Evolutionary conservation across 352 stramenopile genomes (phyloP).

Genomic region (Phytophthora fragariae): DNA sequence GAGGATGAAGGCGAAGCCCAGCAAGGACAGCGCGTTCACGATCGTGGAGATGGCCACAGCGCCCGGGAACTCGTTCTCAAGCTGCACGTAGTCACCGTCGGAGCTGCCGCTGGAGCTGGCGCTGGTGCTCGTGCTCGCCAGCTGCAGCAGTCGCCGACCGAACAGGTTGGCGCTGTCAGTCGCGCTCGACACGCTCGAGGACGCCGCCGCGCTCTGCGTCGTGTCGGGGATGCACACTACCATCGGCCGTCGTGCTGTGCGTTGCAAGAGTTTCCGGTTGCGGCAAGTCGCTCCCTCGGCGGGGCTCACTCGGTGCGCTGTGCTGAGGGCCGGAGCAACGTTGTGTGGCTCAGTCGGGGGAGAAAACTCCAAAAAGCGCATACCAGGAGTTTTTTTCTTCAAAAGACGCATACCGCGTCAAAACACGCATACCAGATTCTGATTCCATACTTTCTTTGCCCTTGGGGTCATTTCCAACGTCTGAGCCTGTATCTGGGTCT

Average conservation of each 20-base stretch:
- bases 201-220: constrained; percentile 21
- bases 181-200: constrained; percentile 25
- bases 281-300: constrained; percentile 10
- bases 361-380: too few species aligned
- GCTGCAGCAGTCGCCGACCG: constrained; percentile 33
- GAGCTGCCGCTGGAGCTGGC: background rate
- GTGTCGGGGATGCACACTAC: constrained; percentile 37
- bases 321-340: constrained; percentile 4
- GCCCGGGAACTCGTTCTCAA: constrained; percentile 66
- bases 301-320: background rate
- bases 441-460: too few species aligned
- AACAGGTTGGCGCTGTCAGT: constrained; percentile 45
- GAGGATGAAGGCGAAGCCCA: constrained; percentile 84
- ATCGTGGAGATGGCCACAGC: constrained; percentile 63
- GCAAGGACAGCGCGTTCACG: constrained; percentile 70
- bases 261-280: background rate
- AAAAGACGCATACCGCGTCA: too few species aligned
- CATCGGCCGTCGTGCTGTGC: constrained; percentile 27
- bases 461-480: too few species aligned
- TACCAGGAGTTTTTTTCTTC: too few species aligned
- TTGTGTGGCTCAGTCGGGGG: constrained; percentile 17
- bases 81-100: constrained; percentile 29
- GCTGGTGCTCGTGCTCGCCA: constrained; percentile 1
- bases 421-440: too few species aligned
- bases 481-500: too few species aligned